Percentiles rank a stretch among this genome's conserved stretches.
phyloP scores from a whole-genome alignment of 2,329 filamentous ascomycete species.

The Parastagonospora nodorum region DNA sequence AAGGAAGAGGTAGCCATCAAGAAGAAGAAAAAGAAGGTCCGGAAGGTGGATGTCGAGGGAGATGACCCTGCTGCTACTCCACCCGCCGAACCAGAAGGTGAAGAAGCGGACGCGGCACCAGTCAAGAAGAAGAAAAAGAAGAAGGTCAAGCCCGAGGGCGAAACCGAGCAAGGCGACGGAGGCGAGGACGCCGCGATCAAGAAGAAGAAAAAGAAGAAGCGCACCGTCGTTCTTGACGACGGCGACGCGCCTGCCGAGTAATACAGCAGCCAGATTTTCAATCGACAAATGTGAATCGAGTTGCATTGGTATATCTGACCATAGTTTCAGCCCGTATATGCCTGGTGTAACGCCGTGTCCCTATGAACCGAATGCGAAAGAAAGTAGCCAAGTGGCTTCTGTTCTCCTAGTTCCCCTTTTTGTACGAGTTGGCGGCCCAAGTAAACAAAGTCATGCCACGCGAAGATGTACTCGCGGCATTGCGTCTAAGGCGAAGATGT shows the following conservation, averaged over 20 bases:
- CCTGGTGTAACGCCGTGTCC: constrained; percentile 7
- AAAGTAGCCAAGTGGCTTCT: constrained; percentile 1
- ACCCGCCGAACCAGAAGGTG: constrained; percentile 18
- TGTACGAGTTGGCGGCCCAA: not conserved
- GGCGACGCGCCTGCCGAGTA: constrained; percentile 16
- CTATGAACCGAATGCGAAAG: not conserved
- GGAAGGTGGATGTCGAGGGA: constrained; percentile 58
- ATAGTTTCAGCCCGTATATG: not conserved
- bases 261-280: constrained; percentile 3
- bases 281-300: constrained; percentile 4
- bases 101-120: constrained; percentile 12
- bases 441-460: not conserved
- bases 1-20: constrained; percentile 70
- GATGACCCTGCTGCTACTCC: constrained; percentile 56
- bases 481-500: not conserved
- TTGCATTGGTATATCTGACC: constrained; percentile 8
- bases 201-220: constrained; percentile 51
- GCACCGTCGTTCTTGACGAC: constrained; percentile 42
- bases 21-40: constrained; percentile 61
- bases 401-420: not conserved
- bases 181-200: constrained; percentile 39
- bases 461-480: not conserved
- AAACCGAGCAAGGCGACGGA: constrained; percentile 14
- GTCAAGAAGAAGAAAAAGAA: constrained; percentile 51
- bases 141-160: constrained; percentile 40